Evolutionary conservation across 2,329 filamentous ascomycete species (phyloP).

Genomic region (Botrytis tulipae): DNA sequence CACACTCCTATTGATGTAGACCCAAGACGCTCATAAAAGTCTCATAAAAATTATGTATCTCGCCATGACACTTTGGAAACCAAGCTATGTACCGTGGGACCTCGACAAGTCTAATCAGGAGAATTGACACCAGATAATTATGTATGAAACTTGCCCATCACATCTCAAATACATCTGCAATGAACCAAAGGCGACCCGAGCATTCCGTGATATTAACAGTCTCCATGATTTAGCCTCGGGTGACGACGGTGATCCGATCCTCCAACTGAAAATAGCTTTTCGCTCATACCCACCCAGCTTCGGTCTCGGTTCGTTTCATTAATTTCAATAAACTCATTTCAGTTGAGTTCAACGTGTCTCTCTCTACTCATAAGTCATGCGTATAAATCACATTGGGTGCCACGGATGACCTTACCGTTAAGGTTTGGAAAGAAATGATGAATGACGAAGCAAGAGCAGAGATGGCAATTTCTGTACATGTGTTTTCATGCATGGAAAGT

Average conservation of each 20-base stretch:
- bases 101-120: background rate
- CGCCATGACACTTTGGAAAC: background rate
- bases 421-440: background rate
- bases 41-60: background rate
- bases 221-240: constrained; percentile 2
- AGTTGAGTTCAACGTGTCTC: background rate
- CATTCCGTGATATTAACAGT: background rate
- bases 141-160: constrained; percentile 1
- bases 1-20: background rate
- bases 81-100: background rate
- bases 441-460: background rate
- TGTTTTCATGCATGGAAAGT: background rate
- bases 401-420: background rate
- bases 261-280: background rate
- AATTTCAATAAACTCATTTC: background rate
- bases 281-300: background rate
- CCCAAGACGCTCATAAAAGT: background rate
- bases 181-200: constrained; percentile 11
- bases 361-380: background rate
- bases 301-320: background rate
- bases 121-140: background rate
- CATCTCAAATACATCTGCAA: constrained; percentile 1
- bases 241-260: background rate
- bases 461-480: background rate
- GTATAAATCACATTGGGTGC: background rate